phyloP scores from a whole-genome alignment of 176 grass and related monocot species.

The Melocanna baccifera region DNA sequence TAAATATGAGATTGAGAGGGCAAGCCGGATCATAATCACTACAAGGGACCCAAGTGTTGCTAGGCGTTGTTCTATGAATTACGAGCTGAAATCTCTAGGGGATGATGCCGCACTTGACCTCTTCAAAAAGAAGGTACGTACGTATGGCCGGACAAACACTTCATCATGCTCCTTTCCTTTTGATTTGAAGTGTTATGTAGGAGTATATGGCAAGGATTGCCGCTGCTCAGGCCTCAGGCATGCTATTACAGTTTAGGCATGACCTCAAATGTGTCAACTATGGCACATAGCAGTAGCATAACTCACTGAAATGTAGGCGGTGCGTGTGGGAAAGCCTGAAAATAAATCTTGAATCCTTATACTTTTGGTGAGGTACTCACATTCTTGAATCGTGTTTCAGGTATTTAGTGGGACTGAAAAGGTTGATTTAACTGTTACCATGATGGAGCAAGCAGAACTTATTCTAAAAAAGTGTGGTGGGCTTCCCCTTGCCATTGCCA shows the following conservation, averaged over 20 bases:
- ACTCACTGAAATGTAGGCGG: no score
- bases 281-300: no score
- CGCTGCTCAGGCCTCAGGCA: not conserved
- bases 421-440: not conserved
- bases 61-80: not conserved
- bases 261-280: not conserved
- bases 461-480: no score
- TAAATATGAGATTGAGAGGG: not conserved
- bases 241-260: not conserved
- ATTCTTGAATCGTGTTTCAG: not conserved
- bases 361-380: no score
- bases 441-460: not conserved
- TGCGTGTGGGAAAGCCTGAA: no score
- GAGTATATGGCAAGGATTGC: not conserved
- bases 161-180: not conserved
- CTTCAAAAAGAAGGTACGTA: slow-evolving; percentile 24
- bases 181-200: not conserved
- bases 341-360: no score
- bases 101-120: not conserved
- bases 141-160: no score
- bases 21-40: slow-evolving; percentile 18
- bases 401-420: not conserved
- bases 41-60: slow-evolving; percentile 12
- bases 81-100: not conserved
- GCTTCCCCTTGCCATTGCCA: no score